Percentiles rank a stretch among this genome's conserved stretches.
Evolutionary conservation across 192 early-diverging fungal genomes (phyloP).

Genomic region (Coemansia asiatica): DNA sequence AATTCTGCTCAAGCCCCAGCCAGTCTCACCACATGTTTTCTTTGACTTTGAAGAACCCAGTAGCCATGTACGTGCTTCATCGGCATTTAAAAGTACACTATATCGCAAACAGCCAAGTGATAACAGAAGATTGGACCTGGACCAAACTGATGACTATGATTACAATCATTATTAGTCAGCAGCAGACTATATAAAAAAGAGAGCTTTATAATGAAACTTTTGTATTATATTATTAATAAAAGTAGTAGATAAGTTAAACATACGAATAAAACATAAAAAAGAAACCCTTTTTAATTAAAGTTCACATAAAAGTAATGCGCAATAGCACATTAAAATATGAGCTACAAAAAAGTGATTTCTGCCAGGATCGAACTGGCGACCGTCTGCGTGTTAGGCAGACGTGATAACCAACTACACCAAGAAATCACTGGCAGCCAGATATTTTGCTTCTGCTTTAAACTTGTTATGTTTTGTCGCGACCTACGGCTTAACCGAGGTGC

Average conservation of each 20-base stretch:
- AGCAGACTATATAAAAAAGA: background rate
- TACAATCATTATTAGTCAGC: background rate
- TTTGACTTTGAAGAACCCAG: slow-evolving; percentile 13
- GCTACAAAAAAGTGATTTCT: background rate
- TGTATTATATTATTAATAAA: too few relatives aligned
- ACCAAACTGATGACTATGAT: background rate
- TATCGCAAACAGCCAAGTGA: background rate
- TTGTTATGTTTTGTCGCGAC: too few relatives aligned
- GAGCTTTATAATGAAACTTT: background rate
- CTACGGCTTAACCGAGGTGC: too few relatives aligned
- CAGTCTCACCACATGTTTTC: slow-evolving; percentile 32
- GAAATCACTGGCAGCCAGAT: background rate
- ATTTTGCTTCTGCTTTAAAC: background rate
- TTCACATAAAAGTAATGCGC: too few relatives aligned
- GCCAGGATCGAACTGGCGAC: slow-evolving; percentile 1
- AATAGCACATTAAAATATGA: too few relatives aligned
- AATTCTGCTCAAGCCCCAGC: slow-evolving; percentile 27
- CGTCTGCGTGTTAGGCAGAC: slow-evolving; percentile 1
- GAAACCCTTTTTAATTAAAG: background rate
- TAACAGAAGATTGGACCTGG: background rate
- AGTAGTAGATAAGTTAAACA: too few relatives aligned
- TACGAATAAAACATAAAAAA: background rate
- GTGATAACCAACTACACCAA: slow-evolving; percentile 2
- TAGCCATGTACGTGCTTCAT: background rate
- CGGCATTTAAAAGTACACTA: background rate